Evolutionary conservation across 192 early-diverging fungal species (phyloP).

Genomic region (Physocladia obscura): DNA sequence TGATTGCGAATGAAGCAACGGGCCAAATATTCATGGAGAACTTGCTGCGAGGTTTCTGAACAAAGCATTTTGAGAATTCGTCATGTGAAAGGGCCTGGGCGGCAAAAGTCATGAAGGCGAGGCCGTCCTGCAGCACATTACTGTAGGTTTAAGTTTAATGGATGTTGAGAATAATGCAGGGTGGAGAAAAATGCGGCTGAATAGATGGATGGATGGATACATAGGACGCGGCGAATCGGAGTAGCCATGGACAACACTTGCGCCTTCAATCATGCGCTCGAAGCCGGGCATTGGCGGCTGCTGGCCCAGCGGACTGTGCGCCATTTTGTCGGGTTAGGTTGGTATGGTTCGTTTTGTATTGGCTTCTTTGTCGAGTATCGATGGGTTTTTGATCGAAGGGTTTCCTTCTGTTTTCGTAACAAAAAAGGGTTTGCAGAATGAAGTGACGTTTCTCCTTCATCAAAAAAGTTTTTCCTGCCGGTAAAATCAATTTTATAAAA

Average conservation of each 20-base stretch:
- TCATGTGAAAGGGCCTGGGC: constrained; percentile 54
- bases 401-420: no score
- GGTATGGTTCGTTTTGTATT: no score
- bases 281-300: not conserved
- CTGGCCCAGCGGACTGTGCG: no score
- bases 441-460: no score
- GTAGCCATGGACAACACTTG: not conserved
- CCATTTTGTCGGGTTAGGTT: no score
- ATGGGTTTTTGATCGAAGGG: no score
- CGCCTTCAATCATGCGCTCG: constrained; percentile 12
- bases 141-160: not conserved
- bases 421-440: no score
- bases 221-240: no score
- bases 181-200: not conserved
- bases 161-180: not conserved
- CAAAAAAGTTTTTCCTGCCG: no score
- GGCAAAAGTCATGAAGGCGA: constrained; percentile 53
- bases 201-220: no score
- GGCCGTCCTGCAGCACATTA: constrained; percentile 47
- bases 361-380: no score
- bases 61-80: constrained; percentile 57
- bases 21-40: constrained; percentile 35
- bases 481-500: no score
- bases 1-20: constrained; percentile 30
- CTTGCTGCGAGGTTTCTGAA: constrained; percentile 44